Evolutionary conservation across 192 early-diverging fungal species (phyloP).

Genomic region (Backusella liffmaniae): DNA sequence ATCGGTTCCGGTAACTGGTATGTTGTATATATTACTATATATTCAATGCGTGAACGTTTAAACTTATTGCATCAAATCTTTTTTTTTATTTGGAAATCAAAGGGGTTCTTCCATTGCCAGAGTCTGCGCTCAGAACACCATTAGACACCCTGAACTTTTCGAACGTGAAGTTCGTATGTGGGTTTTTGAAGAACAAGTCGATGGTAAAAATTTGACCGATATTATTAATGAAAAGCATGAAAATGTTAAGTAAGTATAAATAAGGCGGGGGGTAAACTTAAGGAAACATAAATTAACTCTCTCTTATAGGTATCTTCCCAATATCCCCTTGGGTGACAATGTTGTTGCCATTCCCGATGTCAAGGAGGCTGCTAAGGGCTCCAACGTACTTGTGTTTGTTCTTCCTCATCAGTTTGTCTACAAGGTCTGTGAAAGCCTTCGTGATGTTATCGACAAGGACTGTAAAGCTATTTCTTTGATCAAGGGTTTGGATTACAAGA

Average conservation of each 20-base stretch:
- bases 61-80: not conserved
- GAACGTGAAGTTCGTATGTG: constrained; percentile 86
- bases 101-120: constrained; percentile 92
- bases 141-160: constrained; percentile 54
- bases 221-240: constrained; percentile 94
- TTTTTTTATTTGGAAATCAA: not conserved
- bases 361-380: constrained; percentile 66
- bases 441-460: constrained; percentile 60
- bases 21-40: constrained; percentile 4
- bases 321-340: constrained; percentile 77
- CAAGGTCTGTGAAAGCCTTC: constrained; percentile 70
- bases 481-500: constrained; percentile 47
- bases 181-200: constrained; percentile 89
- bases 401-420: constrained; percentile 92
- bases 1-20: constrained; percentile 96
- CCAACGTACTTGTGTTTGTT: constrained; percentile 90
- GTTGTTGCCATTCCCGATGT: constrained; percentile 83
- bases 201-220: constrained; percentile 82
- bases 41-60: not conserved
- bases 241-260: constrained; percentile 66
- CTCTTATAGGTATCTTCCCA: constrained; percentile 69
- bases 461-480: constrained; percentile 90
- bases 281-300: not conserved
- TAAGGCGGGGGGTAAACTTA: not conserved
- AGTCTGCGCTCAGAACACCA: constrained; percentile 84